phyloP scores from a whole-genome alignment of 2,329 filamentous ascomycete species.

The Fusarium siculi region DNA sequence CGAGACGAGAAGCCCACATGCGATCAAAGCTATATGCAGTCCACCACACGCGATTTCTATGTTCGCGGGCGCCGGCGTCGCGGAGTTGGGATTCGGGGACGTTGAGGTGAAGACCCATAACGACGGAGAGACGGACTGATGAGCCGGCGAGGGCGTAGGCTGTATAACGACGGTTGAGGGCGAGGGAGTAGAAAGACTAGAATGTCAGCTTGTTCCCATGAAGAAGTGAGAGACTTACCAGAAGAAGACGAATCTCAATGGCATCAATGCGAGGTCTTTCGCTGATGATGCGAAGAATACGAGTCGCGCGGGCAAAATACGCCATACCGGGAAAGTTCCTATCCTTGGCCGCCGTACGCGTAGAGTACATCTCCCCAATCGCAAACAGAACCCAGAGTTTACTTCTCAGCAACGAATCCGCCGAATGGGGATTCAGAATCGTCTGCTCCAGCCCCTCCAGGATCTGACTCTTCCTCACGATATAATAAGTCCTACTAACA shows the following conservation, averaged over 20 bases:
- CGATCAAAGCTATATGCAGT: constrained; percentile 57
- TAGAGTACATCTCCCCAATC: constrained; percentile 58
- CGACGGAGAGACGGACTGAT: constrained; percentile 55
- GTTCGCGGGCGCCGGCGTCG: constrained; percentile 52
- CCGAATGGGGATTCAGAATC: constrained; percentile 49
- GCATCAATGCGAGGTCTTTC: constrained; percentile 56
- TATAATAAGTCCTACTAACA: constrained; percentile 54
- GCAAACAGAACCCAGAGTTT: constrained; percentile 59
- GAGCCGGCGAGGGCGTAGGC: constrained; percentile 57
- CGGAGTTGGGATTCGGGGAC: constrained; percentile 53
- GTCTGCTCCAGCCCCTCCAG: constrained; percentile 51
- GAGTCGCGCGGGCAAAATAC: constrained; percentile 56
- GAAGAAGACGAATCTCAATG: constrained; percentile 56
- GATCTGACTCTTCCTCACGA: constrained; percentile 53
- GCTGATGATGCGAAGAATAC: constrained; percentile 51
- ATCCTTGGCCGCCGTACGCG: constrained; percentile 48
- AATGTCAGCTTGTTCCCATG: fast-evolving
- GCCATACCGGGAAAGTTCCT: constrained; percentile 54
- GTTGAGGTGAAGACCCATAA: constrained; percentile 57
- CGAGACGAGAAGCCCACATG: constrained; percentile 60
- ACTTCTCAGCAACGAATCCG: constrained; percentile 49
- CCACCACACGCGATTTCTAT: constrained; percentile 56
- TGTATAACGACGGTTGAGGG: constrained; percentile 57
- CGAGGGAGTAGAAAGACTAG: constrained; percentile 57
- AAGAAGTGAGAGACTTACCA: constrained; percentile 47